A percentile compares a stretch with the other conserved stretches of the same genome.
These are phyloP conservation scores for Ciborinia camelliae DNA, from an alignment of 2,329 filamentous ascomycete genomes.

Conservation along the genomic window DNA sequence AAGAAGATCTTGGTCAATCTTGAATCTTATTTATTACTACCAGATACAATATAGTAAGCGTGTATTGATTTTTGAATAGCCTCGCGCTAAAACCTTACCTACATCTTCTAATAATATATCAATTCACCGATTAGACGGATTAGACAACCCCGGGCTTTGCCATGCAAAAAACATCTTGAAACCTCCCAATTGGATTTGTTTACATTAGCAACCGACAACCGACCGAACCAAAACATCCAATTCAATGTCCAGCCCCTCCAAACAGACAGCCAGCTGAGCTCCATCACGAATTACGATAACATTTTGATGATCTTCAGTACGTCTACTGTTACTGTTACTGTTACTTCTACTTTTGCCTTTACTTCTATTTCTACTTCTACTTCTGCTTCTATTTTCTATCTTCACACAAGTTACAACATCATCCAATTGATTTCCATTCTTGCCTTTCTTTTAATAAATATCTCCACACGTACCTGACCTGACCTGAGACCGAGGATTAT, in stretches of 20 bases:
- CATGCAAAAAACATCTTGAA: too few relatives aligned
- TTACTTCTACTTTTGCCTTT: too few relatives aligned
- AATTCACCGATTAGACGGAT: background rate
- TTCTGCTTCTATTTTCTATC: too few relatives aligned
- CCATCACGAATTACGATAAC: too few relatives aligned
- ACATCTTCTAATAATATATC: constrained; percentile 5
- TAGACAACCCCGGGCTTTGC: too few relatives aligned
- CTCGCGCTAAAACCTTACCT: constrained; percentile 5
- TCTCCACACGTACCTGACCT: background rate
- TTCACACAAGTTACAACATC: background rate
- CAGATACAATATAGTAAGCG: too few relatives aligned
- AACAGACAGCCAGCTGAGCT: too few relatives aligned
- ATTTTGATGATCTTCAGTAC: too few relatives aligned
- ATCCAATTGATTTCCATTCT: constrained; percentile 2
- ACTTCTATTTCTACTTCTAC: too few relatives aligned
- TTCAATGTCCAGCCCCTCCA: background rate
- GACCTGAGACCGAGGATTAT: background rate
- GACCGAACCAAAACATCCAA: constrained; percentile 14
- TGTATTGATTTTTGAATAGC: background rate
- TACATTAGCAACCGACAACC: constrained; percentile 14
- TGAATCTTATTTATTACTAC: too few relatives aligned
- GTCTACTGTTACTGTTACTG: too few relatives aligned
- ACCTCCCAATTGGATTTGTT: constrained; percentile 11
- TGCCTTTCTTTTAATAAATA: background rate
- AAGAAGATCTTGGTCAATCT: background rate